A percentile compares a stretch with the other conserved stretches of the same genome.
Evolutionary conservation across 306 rosid species (phyloP).

Genomic region (Prunus mongolica): DNA sequence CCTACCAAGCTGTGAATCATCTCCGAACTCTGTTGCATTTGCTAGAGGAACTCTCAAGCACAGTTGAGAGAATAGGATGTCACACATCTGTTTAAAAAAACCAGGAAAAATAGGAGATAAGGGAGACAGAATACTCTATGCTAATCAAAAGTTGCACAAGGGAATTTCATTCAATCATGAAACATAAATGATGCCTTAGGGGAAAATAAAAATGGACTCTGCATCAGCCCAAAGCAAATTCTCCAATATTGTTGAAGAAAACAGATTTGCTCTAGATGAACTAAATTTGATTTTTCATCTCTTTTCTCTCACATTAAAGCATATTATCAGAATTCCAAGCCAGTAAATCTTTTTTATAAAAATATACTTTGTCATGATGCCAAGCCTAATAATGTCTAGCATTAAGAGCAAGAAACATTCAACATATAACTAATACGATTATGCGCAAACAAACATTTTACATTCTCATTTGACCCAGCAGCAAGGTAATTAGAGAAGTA

Average conservation of each 20-base stretch:
- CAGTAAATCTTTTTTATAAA: background rate
- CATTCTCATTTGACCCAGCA: background rate
- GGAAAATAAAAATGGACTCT: background rate
- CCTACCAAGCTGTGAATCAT: slow-evolving; percentile 47
- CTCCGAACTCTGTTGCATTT: slow-evolving; percentile 55
- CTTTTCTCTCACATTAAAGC: background rate
- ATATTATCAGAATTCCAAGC: background rate
- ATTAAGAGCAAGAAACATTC: background rate
- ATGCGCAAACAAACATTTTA: background rate
- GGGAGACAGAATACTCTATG: background rate
- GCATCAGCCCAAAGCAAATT: background rate
- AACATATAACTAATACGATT: background rate
- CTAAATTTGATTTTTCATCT: background rate
- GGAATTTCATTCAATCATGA: background rate
- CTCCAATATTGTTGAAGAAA: background rate
- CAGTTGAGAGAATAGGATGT: slow-evolving; percentile 89
- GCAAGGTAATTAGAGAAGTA: background rate
- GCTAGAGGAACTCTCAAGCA: slow-evolving; percentile 82
- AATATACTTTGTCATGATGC: background rate
- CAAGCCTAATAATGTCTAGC: background rate
- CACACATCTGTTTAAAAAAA: slow-evolving; percentile 81
- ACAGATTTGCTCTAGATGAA: background rate
- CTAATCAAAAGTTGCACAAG: background rate
- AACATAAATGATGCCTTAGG: background rate
- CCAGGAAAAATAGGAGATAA: background rate